Evolutionary conservation across 2,329 filamentous ascomycete genomes (phyloP), one percentile per base, ranked within the genome.

Genomic region (Ceratocystis lukuohia): DNA sequence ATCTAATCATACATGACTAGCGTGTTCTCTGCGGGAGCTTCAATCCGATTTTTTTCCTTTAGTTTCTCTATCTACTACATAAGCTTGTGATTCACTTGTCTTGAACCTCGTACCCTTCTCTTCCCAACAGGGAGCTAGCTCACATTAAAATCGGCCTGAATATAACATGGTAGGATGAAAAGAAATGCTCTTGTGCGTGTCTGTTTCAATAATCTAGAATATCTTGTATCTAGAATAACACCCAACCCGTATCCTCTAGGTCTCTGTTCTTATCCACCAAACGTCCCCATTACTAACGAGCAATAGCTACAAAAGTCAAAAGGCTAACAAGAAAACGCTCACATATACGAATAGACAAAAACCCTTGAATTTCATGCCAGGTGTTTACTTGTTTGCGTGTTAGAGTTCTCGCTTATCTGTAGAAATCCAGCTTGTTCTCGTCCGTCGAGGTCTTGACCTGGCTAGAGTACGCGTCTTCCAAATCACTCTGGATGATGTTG

Each of bases 401-500:
- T 44, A 8, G 30, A n/a, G 28, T 37, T 17, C 7, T 20, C 61
- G 65, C 70, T 77, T 86, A 90, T 78, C 89, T 91, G 83, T 95
- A 95, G 78, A 95, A 96, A 76, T 96, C 92, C 74, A 95, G 95
- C 79, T 89, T 89, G 77, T 82, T 82, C 73, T 82, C 86, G 74
- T 83, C 80, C 68, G 74, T 80, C 64, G 80, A 79, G 10, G 81
- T 90, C 85, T 97, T 97, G 73, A 99, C 94, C 76, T 99, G 94
- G 78, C 87, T 90, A 48, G 91, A 92, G 77, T 99, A 99, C 57
- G 94, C 94, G 76, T 97, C 94, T 77, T 99, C 94, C 70, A 99
- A 80, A 78, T 99, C 94, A 69, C 84, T 86, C 80, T 99, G 94
- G 73, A 99, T 97, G 75, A 99, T 99, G 77, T 99, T 97, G 79